These are phyloP conservation scores for Eucalyptus dawsonii DNA, from an alignment of 345 rosid genomes.

Conservation along the genomic window DNA sequence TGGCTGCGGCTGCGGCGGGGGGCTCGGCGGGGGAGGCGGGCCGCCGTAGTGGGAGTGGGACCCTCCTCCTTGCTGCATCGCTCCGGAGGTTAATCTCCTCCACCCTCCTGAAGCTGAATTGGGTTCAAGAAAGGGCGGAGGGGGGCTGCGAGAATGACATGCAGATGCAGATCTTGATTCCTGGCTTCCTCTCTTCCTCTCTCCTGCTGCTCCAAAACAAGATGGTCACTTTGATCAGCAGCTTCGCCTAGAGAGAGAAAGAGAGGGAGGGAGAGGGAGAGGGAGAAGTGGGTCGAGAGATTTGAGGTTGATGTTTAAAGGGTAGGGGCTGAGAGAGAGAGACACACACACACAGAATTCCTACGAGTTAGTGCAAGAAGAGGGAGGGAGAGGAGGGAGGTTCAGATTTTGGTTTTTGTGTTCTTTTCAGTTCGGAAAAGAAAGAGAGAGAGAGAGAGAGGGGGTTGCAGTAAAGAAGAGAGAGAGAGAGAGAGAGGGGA, in stretches of 20 bases:
- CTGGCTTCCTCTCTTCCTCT: background rate
- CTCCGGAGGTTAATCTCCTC: conserved; percentile 1
- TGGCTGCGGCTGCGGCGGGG: background rate
- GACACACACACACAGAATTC: conserved; percentile 13
- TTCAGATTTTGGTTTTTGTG: conserved; percentile 4
- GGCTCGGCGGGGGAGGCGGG: background rate
- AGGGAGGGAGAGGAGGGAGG: background rate
- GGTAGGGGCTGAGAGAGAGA: conserved; percentile 5
- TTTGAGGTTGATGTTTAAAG: background rate
- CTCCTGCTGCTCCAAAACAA: background rate
- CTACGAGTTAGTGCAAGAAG: conserved; percentile 26
- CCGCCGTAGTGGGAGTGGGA: conserved; percentile 17
- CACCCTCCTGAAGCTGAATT: conserved; percentile 6
- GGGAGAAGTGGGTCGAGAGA: background rate
- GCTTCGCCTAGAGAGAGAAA: background rate
- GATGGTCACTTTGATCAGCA: background rate
- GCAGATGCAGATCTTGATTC: background rate
- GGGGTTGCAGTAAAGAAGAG: conserved; percentile 32
- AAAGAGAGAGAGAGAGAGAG: background rate
- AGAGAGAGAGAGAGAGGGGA: background rate
- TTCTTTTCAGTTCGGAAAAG: background rate
- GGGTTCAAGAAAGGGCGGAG: background rate
- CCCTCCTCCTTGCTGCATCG: conserved; percentile 18
- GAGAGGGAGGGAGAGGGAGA: background rate
- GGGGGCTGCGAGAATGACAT: background rate